Evolutionary conservation across 805 yeast species (phyloP).

Genomic region (Kluyveromyces wickerhamii): DNA sequence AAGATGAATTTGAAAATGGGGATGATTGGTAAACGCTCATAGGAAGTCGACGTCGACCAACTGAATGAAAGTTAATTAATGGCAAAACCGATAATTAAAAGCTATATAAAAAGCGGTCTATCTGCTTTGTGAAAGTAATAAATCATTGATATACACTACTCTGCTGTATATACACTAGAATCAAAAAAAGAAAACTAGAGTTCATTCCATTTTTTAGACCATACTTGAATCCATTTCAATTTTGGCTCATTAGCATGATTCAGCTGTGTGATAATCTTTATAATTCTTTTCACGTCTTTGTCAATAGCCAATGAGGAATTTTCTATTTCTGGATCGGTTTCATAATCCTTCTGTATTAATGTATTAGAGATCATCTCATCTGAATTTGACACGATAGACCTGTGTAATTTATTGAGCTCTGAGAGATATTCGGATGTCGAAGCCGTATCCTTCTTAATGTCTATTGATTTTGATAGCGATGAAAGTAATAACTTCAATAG

Average conservation of each 20-base stretch:
- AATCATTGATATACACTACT: too few relatives aligned
- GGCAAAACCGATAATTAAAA: too few relatives aligned
- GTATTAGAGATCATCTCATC: conserved; percentile 55
- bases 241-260: conserved; percentile 46
- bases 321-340: conserved; percentile 33
- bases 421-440: conserved; percentile 40
- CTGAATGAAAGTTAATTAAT: too few relatives aligned
- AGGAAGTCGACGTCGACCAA: too few relatives aligned
- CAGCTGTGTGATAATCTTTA: conserved; percentile 36
- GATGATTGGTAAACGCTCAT: conserved; percentile 65
- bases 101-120: too few relatives aligned
- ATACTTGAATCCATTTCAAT: conserved; percentile 30
- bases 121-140: too few relatives aligned
- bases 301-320: conserved; percentile 18
- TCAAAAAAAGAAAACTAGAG: background rate
- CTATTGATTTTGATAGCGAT: conserved; percentile 49
- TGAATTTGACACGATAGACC: conserved; percentile 35
- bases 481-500: conserved; percentile 50
- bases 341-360: conserved; percentile 32
- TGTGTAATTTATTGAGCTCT: conserved; percentile 37
- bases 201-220: conserved; percentile 25
- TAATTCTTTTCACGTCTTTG: conserved; percentile 21
- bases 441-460: conserved; percentile 19
- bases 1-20: conserved; percentile 80
- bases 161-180: background rate